Base-by-base conservation (phyloP, 495 filamentous ascomycete species). In the Ascobolus immersus region DNA sequence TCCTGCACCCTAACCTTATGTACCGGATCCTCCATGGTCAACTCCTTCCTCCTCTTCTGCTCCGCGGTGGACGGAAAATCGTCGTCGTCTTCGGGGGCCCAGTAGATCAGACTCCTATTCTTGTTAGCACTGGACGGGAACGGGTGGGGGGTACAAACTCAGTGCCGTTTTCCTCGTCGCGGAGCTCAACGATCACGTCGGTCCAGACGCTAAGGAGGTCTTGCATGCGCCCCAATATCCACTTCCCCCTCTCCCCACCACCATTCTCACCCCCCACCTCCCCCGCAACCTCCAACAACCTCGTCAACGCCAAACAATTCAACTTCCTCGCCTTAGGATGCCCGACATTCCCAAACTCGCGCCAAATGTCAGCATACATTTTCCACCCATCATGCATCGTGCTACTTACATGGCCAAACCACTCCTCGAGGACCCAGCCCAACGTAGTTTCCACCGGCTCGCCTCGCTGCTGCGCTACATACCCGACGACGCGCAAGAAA, bases 361-460 rank as follows among this genome's bases (percentile, higher is more conserved):
- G 28, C 17, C 10, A 3, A 17, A 5, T 28, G 12, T 14, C 25
- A 24, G 28, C 12, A 35, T 25, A 9, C 14, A 4, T 11, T 4
- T 27, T 9, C 21, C 36, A 10, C 40, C 18, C 31, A 12, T 10
- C 15, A 28, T 21, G 7, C 37, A 12, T 21, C 9, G 19, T 20
- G 25, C 27, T 21, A 39, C 45, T 20, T 35, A 49, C 45, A 43
- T 82, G 73, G 22, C 54, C 52, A 54, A 93, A 90, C 86, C 86
- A 96, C 51, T 89, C 80, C 1, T 62, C 57, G 25, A 78, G 52
- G 19, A 94, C 58, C 81, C 80, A 91, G 12, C 55, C 49, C 26
- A 71, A 52, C 39, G 61, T 64, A 17, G 62, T 55, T 22, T 70
- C 61, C 2, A 59, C 52, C 12, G 53, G 30, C 33, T 51, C 41